Evolutionary conservation across 495 filamentous ascomycete species (phyloP).

Genomic region (Hypoxylon crocopeplum): DNA sequence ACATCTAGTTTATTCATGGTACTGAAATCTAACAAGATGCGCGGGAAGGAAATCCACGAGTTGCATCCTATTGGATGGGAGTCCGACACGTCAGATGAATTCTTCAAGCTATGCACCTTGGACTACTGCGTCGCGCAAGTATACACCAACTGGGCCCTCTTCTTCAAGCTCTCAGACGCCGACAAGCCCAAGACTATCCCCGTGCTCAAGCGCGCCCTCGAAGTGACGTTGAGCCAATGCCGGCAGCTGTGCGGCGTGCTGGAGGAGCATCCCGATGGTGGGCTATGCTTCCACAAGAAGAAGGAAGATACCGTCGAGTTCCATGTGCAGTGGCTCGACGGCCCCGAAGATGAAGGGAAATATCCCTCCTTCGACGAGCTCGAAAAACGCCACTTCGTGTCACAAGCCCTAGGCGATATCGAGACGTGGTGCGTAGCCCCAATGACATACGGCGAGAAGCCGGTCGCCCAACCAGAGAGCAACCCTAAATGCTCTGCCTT

Average conservation of each 20-base stretch:
- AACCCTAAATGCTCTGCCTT: constrained; percentile 44
- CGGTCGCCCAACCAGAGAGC: constrained; percentile 41
- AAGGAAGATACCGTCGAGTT: constrained; percentile 45
- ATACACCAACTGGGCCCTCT: constrained; percentile 44
- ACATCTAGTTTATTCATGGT: neutral
- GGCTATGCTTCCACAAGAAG: constrained; percentile 48
- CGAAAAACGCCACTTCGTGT: constrained; percentile 37
- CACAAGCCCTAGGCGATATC: constrained; percentile 37
- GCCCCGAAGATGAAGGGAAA: constrained; percentile 27
- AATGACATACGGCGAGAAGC: constrained; percentile 51
- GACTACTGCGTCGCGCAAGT: constrained; percentile 35
- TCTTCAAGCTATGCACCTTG: constrained; percentile 30
- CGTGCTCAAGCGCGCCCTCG: constrained; percentile 43
- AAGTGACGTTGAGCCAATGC: constrained; percentile 46
- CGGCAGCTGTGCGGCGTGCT: constrained; percentile 50
- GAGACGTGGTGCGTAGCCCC: constrained; percentile 40
- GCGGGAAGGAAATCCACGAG: constrained; percentile 25
- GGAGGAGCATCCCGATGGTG: constrained; percentile 37
- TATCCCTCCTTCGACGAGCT: constrained; percentile 36
- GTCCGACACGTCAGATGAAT: constrained; percentile 34
- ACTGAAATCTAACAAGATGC: neutral
- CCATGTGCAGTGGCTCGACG: constrained; percentile 47
- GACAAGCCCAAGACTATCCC: constrained; percentile 33
- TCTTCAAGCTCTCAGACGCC: constrained; percentile 44
- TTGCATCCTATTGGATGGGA: constrained; percentile 41